Base-by-base conservation (phyloP, 2,329 filamentous ascomycete genomes). In the Neofusicoccum sp. region DNA sequence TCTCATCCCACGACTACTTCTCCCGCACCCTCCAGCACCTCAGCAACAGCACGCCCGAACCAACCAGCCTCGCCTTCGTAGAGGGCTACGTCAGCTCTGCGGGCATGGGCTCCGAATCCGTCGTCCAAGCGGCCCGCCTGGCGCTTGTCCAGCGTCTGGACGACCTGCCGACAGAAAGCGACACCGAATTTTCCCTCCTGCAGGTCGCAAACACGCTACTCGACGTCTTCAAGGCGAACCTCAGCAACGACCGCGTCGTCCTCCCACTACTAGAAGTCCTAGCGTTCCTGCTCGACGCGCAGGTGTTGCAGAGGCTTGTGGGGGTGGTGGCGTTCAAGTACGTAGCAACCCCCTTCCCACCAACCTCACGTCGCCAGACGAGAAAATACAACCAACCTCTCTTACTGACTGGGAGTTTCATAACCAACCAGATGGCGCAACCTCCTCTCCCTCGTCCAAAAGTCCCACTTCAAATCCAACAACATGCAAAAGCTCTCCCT, bases 401-500 rank as follows among this genome's bases (percentile, higher is more conserved):
- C 34, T 26, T 36, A 3, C 45, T 63, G 5, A 47, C 16, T 14
- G 1, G 5, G 5, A 30, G 12, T 4, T 12, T 34, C 20, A 14
- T 31, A 12, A 36, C 8, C 12, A 16, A 7, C 9, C 60, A 79
- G 80, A 60, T 84, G 82, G 70, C 84, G 85, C 63, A 80, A 74
- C 6, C 76, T 96, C 3, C 91, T 92, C 62, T 79, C 86, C 6
- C 79, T 86, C 36, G 84, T 89, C 3, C 91, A 96, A 69, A 91
- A 88, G 73, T 84, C 89, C 0, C 89, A 93, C 64, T 93, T 89
- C 78, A 93, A 93, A 75, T 89, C 89, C 1, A 86, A 88, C 20
- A 95, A 91, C 71, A 84, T 96, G 44, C 84, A 87, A 54, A 93
- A 95, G 73, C 81, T 98, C 1, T 85, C 91, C 70, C 89, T 91